Conservation (phyloP, 345 rosid species). For the Dovyalis caffra region DNA sequence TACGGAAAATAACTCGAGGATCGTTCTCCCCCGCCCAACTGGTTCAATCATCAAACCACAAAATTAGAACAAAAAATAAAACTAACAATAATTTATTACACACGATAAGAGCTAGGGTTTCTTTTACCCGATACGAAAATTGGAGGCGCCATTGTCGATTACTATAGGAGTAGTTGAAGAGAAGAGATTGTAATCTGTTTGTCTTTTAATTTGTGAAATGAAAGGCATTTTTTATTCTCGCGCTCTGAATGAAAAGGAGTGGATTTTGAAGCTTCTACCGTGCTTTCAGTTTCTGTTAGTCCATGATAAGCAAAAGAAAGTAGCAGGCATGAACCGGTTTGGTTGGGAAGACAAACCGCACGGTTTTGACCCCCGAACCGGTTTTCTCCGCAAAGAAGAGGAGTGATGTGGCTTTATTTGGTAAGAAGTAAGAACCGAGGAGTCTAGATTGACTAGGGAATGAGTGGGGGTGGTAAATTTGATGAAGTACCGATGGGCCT, state of each 20-base stretch:
- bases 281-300: neutral
- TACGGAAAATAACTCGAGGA: slow-evolving; percentile 90
- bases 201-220: slow-evolving; percentile 54
- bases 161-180: slow-evolving; percentile 81
- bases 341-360: no score
- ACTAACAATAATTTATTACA: neutral
- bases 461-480: no score
- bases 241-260: neutral
- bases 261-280: neutral
- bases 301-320: no score
- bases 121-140: slow-evolving; percentile 87
- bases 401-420: no score
- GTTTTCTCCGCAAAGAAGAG: no score
- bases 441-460: no score
- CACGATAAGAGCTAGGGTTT: slow-evolving; percentile 34
- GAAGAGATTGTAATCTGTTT: slow-evolving; percentile 65
- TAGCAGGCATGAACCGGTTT: no score
- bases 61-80: neutral
- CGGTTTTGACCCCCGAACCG: no score
- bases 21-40: slow-evolving; percentile 99
- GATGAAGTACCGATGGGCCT: no score
- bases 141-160: slow-evolving; percentile 96
- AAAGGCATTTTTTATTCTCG: slow-evolving; percentile 45
- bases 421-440: no score
- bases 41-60: slow-evolving; percentile 9